Base-by-base conservation (phyloP, 2,329 filamentous ascomycete genomes). In the Aspergillus piperis region DNA sequence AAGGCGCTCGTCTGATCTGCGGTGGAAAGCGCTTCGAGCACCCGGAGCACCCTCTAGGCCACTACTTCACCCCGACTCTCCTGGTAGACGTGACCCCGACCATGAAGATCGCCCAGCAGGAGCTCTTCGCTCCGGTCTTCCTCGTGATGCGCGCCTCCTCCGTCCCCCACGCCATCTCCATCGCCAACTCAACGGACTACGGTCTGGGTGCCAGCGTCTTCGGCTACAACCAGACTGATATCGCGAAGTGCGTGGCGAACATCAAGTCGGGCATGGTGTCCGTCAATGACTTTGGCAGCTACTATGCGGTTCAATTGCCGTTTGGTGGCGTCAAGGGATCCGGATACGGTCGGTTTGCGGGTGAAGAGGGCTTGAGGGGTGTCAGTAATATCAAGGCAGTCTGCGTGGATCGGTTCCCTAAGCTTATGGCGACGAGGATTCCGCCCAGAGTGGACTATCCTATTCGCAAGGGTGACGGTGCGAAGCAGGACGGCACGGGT, bases 281-380 rank as follows among this genome's bases (percentile, higher is more conserved):
- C 23, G 86, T 99, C 67, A 99, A 99, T 74, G 95, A 99, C 79
- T 99, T 99, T 71, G 95, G 89, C 19, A 89, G 88, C 27, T 97
- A 88, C 76, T 99, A 99, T 73, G 92, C 94, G 55, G 93, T 96
- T 7, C 92, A 96, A 77, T 80, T 99, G 41, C 95, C 95, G 0
- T 99, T 99, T 76, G 95, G 95, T 39, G 95, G 93, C 57, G 87
- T 91, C n/a, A 87, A 86, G 60, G 94, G 92, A 1, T 96, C 90
- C 23, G 95, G 91, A 0, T 98, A 98, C 74, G 95, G 95, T 1
- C 84, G 94, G 2, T 99, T 99, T 77, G 94, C 92, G 0, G 95
- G 92, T 23, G 88, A 90, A 66, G 95, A 99, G 74, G 95, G 95
- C 0, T 78, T 99, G 21, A 83, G 91, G 38, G 88, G 88, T 3